These are phyloP conservation scores for Atalantia buxifolia DNA, from an alignment of 345 rosid species.

Conservation along the genomic window DNA sequence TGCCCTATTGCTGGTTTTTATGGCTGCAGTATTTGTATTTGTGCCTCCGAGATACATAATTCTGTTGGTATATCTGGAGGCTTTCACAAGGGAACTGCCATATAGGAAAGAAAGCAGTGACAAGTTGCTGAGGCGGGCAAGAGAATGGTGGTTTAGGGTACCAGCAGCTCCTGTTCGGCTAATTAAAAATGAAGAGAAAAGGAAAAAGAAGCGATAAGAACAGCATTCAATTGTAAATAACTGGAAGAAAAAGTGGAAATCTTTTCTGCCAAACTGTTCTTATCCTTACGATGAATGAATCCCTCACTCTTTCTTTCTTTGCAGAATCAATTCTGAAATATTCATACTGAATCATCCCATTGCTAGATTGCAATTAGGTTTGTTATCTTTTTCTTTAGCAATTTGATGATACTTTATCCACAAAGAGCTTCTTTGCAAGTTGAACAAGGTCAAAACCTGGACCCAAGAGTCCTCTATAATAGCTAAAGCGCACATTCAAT, in stretches of 20 bases:
- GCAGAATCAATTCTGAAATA: not conserved
- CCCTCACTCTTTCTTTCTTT: not conserved
- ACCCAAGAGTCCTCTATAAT: not conserved
- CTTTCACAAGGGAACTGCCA: conserved; percentile 73
- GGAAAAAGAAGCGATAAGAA: conserved; percentile 55
- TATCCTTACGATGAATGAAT: not conserved
- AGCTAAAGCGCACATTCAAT: not conserved
- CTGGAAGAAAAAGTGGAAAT: not conserved
- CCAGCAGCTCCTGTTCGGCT: conserved; percentile 91
- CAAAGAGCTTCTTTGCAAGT: not conserved
- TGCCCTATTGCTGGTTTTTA: conserved; percentile 49
- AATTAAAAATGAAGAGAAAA: conserved; percentile 49
- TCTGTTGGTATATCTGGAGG: conserved; percentile 56
- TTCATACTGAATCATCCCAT: not conserved
- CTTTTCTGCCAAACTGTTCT: not conserved
- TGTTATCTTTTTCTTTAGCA: not conserved
- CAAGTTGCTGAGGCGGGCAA: conserved; percentile 57
- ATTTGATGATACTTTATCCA: not conserved
- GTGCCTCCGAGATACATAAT: conserved; percentile 53
- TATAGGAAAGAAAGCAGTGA: conserved; percentile 73
- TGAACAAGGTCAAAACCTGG: not conserved
- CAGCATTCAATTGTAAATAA: conserved; percentile 11
- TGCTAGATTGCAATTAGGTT: not conserved
- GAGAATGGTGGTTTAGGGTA: conserved; percentile 93
- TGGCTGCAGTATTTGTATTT: conserved; percentile 52